Evolutionary conservation across 306 rosid species (phyloP).

Genomic region (Fragaria vesca): DNA sequence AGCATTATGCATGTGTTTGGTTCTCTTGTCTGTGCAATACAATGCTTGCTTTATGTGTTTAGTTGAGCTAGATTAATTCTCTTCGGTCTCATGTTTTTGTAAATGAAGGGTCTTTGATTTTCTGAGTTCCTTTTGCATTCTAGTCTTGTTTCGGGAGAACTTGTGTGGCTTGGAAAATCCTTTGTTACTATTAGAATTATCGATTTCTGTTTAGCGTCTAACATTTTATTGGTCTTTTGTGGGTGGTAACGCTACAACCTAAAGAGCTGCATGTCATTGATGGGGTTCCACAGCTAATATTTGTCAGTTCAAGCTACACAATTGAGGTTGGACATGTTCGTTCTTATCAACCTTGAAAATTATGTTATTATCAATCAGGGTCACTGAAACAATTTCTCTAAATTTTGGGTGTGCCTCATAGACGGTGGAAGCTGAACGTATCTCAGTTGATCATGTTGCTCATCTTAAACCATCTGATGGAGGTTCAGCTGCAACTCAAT

Average conservation of each 20-base stretch:
- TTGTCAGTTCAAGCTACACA: slow-evolving; percentile 87
- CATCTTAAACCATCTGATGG: slow-evolving; percentile 99
- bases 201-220: neutral
- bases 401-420: slow-evolving; percentile 25
- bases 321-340: slow-evolving; percentile 68
- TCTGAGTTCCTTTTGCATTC: neutral
- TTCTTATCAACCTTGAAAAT: neutral
- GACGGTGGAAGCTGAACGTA: slow-evolving; percentile 99
- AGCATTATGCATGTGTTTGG: neutral
- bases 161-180: neutral
- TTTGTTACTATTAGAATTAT: neutral
- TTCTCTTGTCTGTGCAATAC: neutral
- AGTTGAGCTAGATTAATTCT: neutral
- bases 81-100: neutral
- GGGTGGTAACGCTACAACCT: slow-evolving; percentile 34
- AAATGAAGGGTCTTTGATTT: neutral
- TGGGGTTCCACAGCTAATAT: slow-evolving; percentile 85
- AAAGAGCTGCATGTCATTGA: slow-evolving; percentile 94
- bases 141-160: neutral
- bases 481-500: slow-evolving; percentile 94
- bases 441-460: slow-evolving; percentile 97
- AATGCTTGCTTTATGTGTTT: neutral
- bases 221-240: slow-evolving; percentile 24
- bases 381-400: neutral
- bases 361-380: neutral